A percentile compares a stretch with the other conserved stretches of the same genome.
Evolutionary conservation across 306 rosid genomes (phyloP).

Genomic region (Fagus crenata): DNA sequence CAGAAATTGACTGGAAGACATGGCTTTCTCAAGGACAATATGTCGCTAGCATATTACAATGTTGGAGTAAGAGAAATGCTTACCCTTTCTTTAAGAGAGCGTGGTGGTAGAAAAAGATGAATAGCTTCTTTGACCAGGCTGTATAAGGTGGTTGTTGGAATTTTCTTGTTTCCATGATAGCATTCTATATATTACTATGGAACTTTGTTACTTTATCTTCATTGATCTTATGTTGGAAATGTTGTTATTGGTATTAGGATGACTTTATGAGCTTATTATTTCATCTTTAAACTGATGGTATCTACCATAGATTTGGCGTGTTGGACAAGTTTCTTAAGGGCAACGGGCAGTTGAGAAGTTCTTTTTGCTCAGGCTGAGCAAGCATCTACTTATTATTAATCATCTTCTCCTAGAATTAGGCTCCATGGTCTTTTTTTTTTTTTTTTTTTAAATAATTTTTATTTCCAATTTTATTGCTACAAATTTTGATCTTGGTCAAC

Average conservation of each 20-base stretch:
- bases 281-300: slow-evolving; percentile 44
- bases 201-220: slow-evolving; percentile 32
- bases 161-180: slow-evolving; percentile 38
- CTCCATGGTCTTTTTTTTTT: slow-evolving; percentile 1
- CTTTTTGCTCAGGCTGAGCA: slow-evolving; percentile 37
- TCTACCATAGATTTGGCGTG: slow-evolving; percentile 59
- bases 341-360: slow-evolving; percentile 51
- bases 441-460: not conserved
- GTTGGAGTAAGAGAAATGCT: slow-evolving; percentile 75
- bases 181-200: slow-evolving; percentile 32
- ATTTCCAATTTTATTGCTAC: slow-evolving; percentile 16
- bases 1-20: slow-evolving; percentile 97
- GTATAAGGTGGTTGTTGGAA: slow-evolving; percentile 54
- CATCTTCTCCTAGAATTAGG: slow-evolving; percentile 32
- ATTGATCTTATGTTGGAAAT: slow-evolving; percentile 33
- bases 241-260: slow-evolving; percentile 26
- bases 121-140: slow-evolving; percentile 22
- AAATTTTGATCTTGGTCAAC: slow-evolving; percentile 11
- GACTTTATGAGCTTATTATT: slow-evolving; percentile 20
- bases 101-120: slow-evolving; percentile 98
- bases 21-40: slow-evolving; percentile 92
- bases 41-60: slow-evolving; percentile 90
- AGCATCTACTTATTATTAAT: slow-evolving; percentile 29
- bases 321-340: slow-evolving; percentile 47
- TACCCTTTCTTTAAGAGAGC: slow-evolving; percentile 80